Percentiles rank a stretch among this genome's conserved stretches.
phyloP scores from a whole-genome alignment of 192 early-diverging fungal genomes.

The Umbelopsis sp. region DNA sequence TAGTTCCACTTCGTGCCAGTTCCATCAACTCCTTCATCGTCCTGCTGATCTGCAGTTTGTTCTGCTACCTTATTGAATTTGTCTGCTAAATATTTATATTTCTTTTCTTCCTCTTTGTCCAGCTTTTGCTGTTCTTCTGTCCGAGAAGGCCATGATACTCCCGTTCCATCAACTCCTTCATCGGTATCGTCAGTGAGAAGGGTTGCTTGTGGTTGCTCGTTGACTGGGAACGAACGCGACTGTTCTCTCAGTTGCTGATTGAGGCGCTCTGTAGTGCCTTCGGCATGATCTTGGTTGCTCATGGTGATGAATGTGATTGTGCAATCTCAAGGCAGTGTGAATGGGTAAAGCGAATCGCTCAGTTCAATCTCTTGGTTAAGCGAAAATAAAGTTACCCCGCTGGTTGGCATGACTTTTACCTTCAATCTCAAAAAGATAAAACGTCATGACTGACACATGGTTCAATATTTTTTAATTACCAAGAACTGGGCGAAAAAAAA shows the following conservation, averaged over 20 bases:
- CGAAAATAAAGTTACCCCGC: no score
- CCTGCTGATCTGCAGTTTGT: neutral
- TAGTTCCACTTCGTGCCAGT: neutral
- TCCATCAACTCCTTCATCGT: conserved; percentile 9
- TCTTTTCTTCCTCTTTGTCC: neutral
- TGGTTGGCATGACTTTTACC: no score
- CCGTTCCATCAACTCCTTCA: neutral
- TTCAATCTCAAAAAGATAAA: no score
- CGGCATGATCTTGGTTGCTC: neutral
- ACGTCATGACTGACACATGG: no score
- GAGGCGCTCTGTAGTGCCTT: neutral
- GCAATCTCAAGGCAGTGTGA: neutral
- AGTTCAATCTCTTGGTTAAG: no score
- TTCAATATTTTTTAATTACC: no score
- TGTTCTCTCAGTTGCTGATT: neutral
- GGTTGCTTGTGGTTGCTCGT: neutral
- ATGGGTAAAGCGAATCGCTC: neutral
- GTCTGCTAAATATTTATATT: neutral
- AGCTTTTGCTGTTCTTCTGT: neutral
- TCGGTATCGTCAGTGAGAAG: neutral
- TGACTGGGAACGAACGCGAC: neutral
- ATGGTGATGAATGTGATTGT: neutral
- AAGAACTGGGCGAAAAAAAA: no score
- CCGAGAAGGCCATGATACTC: neutral
- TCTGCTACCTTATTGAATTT: neutral